Percentiles rank a stretch among this genome's conserved stretches.
Conservation (phyloP, 176 grass and related monocot genomes). For the Guadua angustifolia region DNA sequence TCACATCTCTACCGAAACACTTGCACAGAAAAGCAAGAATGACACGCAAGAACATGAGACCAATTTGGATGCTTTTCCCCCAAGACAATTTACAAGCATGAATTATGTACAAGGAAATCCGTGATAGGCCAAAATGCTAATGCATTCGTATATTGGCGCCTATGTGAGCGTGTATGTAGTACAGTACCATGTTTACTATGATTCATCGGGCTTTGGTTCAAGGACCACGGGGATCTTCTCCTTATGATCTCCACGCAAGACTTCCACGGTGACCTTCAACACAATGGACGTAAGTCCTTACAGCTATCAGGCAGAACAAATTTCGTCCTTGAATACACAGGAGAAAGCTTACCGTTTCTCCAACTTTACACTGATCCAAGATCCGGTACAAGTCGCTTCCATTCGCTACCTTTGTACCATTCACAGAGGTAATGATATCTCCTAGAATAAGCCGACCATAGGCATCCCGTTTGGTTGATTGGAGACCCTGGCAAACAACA, state of each 20-base stretch:
- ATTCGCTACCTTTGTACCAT: conserved; percentile 84
- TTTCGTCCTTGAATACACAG: background rate
- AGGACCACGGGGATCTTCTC: conserved; percentile 95
- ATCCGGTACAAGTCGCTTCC: conserved; percentile 94
- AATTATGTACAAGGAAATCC: conserved; percentile 55
- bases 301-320: background rate
- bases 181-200: conserved; percentile 45
- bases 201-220: conserved; percentile 86
- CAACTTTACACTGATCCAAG: conserved; percentile 98
- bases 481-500: conserved; percentile 64
- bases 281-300: background rate
- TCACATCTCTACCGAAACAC: background rate
- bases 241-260: conserved; percentile 87
- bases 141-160: conserved; percentile 22
- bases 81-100: conserved; percentile 39
- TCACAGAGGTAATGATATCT: conserved; percentile 94
- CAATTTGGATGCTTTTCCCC: background rate
- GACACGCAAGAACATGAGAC: background rate
- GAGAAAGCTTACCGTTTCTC: conserved; percentile 71
- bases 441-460: conserved; percentile 89
- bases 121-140: conserved; percentile 22
- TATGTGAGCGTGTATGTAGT: conserved; percentile 19
- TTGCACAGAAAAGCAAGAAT: background rate
- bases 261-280: conserved; percentile 81
- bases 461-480: conserved; percentile 81